Evolutionary conservation across 2,329 filamentous ascomycete species (phyloP), one percentile per base, ranked within the genome.

Genomic region (Pseudogymnoascus pannorum): DNA sequence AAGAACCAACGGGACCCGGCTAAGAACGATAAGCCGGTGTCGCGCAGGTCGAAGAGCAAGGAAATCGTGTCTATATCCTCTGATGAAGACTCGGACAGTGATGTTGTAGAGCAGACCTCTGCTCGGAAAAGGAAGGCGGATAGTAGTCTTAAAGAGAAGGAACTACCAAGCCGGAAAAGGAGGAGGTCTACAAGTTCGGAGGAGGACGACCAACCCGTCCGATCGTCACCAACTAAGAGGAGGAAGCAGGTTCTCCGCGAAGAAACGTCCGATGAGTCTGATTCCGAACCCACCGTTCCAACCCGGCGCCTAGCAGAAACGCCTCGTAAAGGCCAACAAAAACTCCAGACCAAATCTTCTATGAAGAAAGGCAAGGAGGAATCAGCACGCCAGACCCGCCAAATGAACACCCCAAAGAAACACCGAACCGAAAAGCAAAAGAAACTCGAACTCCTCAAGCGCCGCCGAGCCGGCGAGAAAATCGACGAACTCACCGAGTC

Each of bases 371-470:
- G 5, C 38, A 42, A 29, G 4, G 24, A 29, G 5, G n/a, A 29
- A 51, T 2, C 24, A 29, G n/a, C 24, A 8, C 44, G 44, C 8
- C 44, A 51, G 5, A 51, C 44, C 24, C 44, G 44, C 24, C 44
- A 51, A 18, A 36, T 14, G 16, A 36, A 58, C 29, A 58, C 29
- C 11, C 31, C 54, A n/a, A 48, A 60, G 16, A 61, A 66, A 59
- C 70, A 75, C 61, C 71, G 75, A 3, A 74, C 73, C 1, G 70
- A 71, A 11, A 76, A 74, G 61, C 71, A 77, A 60, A 77, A 77
- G 68, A 70, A 70, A 14, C 67, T 76, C 64, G 75, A 77, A 62
- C 67, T 77, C 3, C 66, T 77, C 14, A 73, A 69, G 42, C 72
- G 75, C 14, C 72, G 72, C 33, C 71, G 75, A 29, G 73, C 72